phyloP scores from a whole-genome alignment of 805 yeast genomes.

The Starmerella vitae region DNA sequence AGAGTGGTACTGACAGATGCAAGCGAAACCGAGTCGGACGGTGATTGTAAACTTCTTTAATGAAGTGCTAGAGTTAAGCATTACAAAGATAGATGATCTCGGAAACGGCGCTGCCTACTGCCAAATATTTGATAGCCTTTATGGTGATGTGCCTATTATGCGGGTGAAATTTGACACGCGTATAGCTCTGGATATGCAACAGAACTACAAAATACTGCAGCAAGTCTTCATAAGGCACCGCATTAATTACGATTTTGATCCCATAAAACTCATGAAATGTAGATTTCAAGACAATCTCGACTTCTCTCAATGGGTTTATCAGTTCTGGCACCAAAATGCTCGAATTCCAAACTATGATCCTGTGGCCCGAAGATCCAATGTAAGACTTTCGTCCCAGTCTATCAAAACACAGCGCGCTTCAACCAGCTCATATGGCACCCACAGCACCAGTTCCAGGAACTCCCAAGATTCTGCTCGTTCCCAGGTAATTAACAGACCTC shows the following conservation, averaged over 20 bases:
- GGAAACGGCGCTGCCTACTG: conserved; percentile 95
- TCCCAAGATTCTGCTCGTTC: not conserved
- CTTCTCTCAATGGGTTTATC: conserved; percentile 82
- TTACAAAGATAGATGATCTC: conserved; percentile 76
- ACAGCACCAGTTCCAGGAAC: not conserved
- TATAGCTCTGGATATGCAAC: conserved; percentile 60
- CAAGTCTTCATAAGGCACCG: conserved; percentile 57
- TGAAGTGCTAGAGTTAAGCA: conserved; percentile 46
- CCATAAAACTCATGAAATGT: conserved; percentile 72
- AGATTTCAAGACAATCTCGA: conserved; percentile 88
- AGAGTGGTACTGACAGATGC: not conserved
- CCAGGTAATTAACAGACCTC: not conserved
- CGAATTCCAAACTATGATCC: conserved; percentile 65
- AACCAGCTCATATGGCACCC: not conserved
- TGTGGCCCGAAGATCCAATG: conserved; percentile 33
- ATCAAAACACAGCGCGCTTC: too few species aligned
- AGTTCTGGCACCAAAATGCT: conserved; percentile 64
- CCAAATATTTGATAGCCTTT: conserved; percentile 77
- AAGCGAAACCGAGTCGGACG: conserved; percentile 41
- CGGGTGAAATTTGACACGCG: conserved; percentile 60
- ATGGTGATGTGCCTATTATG: conserved; percentile 66
- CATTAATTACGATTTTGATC: conserved; percentile 63
- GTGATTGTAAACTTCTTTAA: conserved; percentile 82
- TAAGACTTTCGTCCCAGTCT: not conserved
- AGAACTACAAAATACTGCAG: conserved; percentile 79